Base-by-base conservation (phyloP, 1,284 basidiomycete genomes). In the Puccinia triticina region DNA sequence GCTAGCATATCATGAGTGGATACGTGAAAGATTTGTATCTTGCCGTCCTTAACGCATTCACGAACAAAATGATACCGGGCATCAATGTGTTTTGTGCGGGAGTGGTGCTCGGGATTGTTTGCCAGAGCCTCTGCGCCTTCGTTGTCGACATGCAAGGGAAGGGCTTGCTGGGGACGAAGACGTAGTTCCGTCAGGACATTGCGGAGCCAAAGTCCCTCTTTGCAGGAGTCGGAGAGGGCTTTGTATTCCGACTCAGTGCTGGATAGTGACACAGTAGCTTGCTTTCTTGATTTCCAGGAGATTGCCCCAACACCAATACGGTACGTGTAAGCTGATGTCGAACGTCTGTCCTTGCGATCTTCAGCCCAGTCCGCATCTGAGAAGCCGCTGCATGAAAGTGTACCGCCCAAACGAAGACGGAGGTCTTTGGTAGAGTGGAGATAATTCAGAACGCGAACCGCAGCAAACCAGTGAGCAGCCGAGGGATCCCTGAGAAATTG, bases 331-430 rank as follows among this genome's bases (percentile, higher is more conserved):
- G 26, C 59, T 7, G 59, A 26, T 7, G 59, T 61, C 8, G 59
- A 61, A 8, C 18, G 5, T 61, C 69, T 10, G 21, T 64, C 59
- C 1, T 14, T 10, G 32, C 40, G 40, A 34, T 72, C 69, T 18
- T 72, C 69, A 8, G 69, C 69, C 69, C 69, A 72, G 23, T 72
- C 69, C 7, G 69, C 43, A 34, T 72, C 69, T 1, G 69, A 72
- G 40, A 14, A 72, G 40, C 69, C 69, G 7, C 37, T 1, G 23
- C 23, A 26, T 5, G 37, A 16, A 7, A 53, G 69, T 23, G 3
- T 16, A 37, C 69, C 69, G n/a, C 40, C 69, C 14, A 72, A 40
- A 1, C n/a, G 23, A 3, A 72, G 69, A 1, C 12, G 2, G 14
- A 72, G 69, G n/a, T 11, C 4, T 7, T 46, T 48, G 69, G 69